These are phyloP conservation scores for Hymenoscyphus albidus DNA, from an alignment of 2,329 filamentous ascomycete species.

Conservation along the genomic window DNA sequence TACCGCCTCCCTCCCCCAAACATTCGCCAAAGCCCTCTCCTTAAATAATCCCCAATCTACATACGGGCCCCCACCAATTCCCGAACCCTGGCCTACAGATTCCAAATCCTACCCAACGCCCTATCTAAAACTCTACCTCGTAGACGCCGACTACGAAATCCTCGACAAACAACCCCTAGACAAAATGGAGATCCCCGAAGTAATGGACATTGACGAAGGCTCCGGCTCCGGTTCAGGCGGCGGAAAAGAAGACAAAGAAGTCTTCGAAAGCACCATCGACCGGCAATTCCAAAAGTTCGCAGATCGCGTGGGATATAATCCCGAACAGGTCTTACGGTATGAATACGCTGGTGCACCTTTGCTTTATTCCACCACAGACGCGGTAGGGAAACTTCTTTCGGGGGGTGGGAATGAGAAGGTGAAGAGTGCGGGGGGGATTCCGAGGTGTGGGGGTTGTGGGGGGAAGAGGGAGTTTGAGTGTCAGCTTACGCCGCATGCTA, in stretches of 20 bases:
- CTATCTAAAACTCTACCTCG: constrained; percentile 73
- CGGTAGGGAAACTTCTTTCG: constrained; percentile 62
- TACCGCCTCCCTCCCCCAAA: constrained; percentile 46
- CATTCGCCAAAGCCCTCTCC: constrained; percentile 72
- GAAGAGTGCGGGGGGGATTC: constrained; percentile 49
- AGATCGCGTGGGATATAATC: constrained; percentile 72
- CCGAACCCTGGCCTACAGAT: constrained; percentile 72
- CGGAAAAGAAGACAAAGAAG: constrained; percentile 61
- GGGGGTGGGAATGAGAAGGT: constrained; percentile 20
- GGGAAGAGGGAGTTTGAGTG: constrained; percentile 78
- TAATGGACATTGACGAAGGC: constrained; percentile 47
- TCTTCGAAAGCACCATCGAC: constrained; percentile 73
- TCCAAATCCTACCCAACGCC: constrained; percentile 58
- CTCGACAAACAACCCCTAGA: constrained; percentile 58
- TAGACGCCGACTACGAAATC: constrained; percentile 89
- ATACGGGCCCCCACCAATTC: constrained; percentile 38
- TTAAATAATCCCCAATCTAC: constrained; percentile 54
- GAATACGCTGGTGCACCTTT: constrained; percentile 71
- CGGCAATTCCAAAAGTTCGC: constrained; percentile 77
- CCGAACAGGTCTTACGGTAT: constrained; percentile 77
- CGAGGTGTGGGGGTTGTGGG: constrained; percentile 74
- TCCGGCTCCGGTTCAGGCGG: constrained; percentile 26
- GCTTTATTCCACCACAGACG: constrained; percentile 75
- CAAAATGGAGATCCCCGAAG: constrained; percentile 48
- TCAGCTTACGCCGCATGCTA: constrained; percentile 87